Conservation (phyloP, 2,329 filamentous ascomycete genomes). For the Botrytis galanthina region DNA sequence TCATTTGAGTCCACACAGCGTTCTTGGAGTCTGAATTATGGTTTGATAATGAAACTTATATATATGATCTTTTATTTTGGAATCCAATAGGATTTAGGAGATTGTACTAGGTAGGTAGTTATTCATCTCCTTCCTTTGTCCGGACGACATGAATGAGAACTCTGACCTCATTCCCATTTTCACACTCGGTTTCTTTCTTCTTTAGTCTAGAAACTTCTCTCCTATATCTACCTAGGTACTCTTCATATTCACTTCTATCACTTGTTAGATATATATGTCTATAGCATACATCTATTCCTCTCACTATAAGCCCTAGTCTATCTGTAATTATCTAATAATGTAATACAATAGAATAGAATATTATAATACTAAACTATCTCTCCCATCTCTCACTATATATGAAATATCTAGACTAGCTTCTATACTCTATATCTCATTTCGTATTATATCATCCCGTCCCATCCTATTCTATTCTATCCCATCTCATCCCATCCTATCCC, state of each 20-base stretch:
- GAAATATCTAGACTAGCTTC: neutral
- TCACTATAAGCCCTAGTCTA: neutral
- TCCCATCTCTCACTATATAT: neutral
- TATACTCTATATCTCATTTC: neutral
- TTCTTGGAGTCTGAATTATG: neutral
- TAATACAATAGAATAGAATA: neutral
- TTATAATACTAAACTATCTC: neutral
- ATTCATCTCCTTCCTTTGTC: neutral
- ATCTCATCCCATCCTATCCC: neutral
- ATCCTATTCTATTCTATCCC: fast-evolving
- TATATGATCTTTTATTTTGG: neutral
- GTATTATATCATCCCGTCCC: fast-evolving
- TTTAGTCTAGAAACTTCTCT: neutral
- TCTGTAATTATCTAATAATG: fast-evolving
- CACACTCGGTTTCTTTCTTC: neutral
- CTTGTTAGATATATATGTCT: neutral
- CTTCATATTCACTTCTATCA: neutral
- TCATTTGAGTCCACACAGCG: neutral
- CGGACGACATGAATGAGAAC: neutral
- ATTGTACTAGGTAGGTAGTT: neutral
- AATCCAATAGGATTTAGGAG: neutral
- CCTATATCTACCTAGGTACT: neutral
- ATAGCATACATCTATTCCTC: neutral
- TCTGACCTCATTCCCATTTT: neutral
- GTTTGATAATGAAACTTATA: neutral